phyloP scores from a whole-genome alignment of 257 asterid genomes.

The Craterostigma plantagineum region DNA sequence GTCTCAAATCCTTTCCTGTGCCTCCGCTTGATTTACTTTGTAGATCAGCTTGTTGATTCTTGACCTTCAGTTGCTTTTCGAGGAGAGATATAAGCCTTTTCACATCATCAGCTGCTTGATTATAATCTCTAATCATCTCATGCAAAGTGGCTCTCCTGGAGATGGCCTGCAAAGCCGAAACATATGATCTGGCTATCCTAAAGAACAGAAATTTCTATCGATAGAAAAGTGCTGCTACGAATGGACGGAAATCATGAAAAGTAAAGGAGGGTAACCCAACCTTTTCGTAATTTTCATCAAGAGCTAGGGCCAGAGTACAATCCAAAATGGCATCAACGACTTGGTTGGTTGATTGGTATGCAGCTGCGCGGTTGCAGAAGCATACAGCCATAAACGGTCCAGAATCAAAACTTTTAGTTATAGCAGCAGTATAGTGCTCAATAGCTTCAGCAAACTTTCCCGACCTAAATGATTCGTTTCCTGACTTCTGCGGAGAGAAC shows the following conservation, averaged over 20 bases:
- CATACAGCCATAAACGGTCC: constrained; percentile 85
- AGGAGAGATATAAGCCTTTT: constrained; percentile 52
- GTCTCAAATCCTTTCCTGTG: constrained; percentile 40
- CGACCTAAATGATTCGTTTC: constrained; percentile 73
- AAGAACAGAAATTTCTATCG: neutral
- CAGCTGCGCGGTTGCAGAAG: constrained; percentile 98
- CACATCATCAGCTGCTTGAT: constrained; percentile 54
- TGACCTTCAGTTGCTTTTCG: constrained; percentile 34
- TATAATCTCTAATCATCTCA: constrained; percentile 83
- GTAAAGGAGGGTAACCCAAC: constrained; percentile 15
- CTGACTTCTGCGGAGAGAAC: constrained; percentile 45
- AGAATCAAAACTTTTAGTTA: constrained; percentile 57
- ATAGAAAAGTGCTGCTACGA: neutral
- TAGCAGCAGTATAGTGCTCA: constrained; percentile 72
- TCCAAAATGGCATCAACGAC: constrained; percentile 83
- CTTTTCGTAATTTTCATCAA: constrained; percentile 61
- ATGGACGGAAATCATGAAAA: neutral
- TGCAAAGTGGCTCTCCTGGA: constrained; percentile 87
- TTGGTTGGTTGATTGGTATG: constrained; percentile 68
- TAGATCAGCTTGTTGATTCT: constrained; percentile 15
- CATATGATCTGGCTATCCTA: neutral
- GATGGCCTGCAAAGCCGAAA: constrained; percentile 40
- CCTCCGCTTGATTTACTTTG: constrained; percentile 33
- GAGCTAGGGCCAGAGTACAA: constrained; percentile 85
- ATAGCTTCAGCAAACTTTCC: constrained; percentile 70